phyloP scores from a whole-genome alignment of 306 rosid genomes.

The Styphnolobium japonicum region DNA sequence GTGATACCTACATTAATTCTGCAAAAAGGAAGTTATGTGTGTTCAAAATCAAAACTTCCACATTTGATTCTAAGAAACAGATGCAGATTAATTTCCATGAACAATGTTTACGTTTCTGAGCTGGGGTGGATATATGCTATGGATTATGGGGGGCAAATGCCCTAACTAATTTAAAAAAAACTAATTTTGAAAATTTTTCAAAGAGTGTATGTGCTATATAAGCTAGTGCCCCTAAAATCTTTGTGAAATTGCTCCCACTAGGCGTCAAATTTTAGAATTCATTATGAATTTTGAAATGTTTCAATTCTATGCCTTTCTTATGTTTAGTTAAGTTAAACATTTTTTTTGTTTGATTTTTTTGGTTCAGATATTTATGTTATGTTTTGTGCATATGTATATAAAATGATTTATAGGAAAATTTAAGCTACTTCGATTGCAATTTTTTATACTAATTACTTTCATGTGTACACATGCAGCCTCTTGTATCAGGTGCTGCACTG shows the following conservation, averaged over 20 bases:
- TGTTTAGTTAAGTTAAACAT: neutral
- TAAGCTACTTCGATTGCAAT: neutral
- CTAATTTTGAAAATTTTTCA: too few species aligned
- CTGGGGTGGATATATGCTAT: neutral
- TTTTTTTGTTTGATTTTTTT: neutral
- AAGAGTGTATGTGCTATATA: neutral
- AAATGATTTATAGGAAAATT: neutral
- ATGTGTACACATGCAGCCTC: constrained; percentile 69
- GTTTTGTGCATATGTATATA: neutral
- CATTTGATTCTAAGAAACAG: neutral
- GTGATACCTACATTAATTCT: neutral
- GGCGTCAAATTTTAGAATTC: neutral
- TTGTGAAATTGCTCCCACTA: neutral
- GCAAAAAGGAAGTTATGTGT: neutral
- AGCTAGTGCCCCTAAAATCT: neutral
- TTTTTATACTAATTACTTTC: constrained; percentile 24
- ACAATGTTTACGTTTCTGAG: neutral
- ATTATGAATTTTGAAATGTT: neutral
- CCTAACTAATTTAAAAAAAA: neutral
- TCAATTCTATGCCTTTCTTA: neutral
- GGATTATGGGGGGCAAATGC: neutral
- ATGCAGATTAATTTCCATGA: neutral
- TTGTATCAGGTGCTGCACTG: constrained; percentile 95
- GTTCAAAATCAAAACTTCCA: neutral
- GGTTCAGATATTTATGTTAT: neutral